These are phyloP conservation scores for Nepenthes alata DNA, from an alignment of 179 eudicot genomes.

Conservation along the genomic window DNA sequence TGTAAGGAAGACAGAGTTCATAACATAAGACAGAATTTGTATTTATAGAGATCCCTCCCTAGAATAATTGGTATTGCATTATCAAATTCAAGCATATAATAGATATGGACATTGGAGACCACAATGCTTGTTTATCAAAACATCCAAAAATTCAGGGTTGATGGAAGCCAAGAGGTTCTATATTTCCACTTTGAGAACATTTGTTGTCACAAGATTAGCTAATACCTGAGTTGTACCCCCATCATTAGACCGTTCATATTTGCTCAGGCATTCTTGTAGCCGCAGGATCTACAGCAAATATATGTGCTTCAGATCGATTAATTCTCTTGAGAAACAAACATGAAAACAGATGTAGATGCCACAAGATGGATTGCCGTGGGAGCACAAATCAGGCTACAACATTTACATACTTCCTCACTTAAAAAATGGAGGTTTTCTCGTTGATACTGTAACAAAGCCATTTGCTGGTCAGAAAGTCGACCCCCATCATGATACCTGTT, in stretches of 20 bases:
- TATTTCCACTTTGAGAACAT: too few species aligned
- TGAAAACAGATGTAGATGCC: too few species aligned
- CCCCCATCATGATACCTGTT: conserved; percentile 87
- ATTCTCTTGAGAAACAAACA: too few species aligned
- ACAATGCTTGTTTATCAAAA: too few species aligned
- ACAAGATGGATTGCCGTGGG: background rate
- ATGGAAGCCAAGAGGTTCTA: too few species aligned
- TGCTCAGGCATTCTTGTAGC: conserved; percentile 92
- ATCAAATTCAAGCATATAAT: too few species aligned
- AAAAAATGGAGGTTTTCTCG: conserved; percentile 92
- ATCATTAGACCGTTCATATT: conserved; percentile 68
- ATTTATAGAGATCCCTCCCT: too few species aligned
- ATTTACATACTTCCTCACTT: conserved; percentile 73
- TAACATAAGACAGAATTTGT: too few species aligned
- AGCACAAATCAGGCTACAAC: background rate
- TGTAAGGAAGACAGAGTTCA: too few species aligned
- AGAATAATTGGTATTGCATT: too few species aligned
- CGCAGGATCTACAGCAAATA: conserved; percentile 53
- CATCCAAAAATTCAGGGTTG: too few species aligned
- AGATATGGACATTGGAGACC: too few species aligned
- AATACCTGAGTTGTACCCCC: conserved; percentile 89
- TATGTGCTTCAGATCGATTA: background rate
- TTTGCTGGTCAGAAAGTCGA: conserved; percentile 97
- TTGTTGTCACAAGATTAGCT: background rate
- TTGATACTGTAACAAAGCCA: conserved; percentile 96